Conservation (phyloP, 2,329 filamentous ascomycete species). For the Aquanectria penicillioides region DNA sequence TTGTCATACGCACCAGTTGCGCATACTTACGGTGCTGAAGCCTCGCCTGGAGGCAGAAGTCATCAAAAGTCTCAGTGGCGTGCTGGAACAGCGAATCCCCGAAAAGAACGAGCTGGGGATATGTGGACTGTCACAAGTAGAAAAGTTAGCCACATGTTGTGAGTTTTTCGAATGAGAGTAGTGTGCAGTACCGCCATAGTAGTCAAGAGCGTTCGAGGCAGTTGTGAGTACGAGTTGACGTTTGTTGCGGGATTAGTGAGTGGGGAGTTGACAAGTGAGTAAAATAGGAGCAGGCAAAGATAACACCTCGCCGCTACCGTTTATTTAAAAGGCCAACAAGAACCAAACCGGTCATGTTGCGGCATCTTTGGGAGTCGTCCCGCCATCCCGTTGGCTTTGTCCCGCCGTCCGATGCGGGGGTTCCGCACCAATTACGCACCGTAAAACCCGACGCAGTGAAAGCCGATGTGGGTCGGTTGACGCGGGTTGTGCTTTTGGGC, state of each 20-base stretch:
- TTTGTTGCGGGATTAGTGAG: conserved; percentile 8
- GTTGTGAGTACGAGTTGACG: background rate
- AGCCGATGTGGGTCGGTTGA: conserved; percentile 16
- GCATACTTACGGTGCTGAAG: conserved; percentile 71
- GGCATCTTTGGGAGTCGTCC: conserved; percentile 21
- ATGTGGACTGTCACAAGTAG: conserved; percentile 55
- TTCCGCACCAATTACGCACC: conserved; percentile 33
- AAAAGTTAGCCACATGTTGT: background rate
- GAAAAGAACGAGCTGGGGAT: conserved; percentile 83
- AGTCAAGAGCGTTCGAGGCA: background rate
- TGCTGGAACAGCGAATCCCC: conserved; percentile 89
- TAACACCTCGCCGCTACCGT: conserved; percentile 16
- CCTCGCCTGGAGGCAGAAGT: conserved; percentile 79
- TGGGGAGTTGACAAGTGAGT: background rate
- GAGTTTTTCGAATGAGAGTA: background rate
- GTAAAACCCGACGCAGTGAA: conserved; percentile 1
- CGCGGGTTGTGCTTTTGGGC: background rate
- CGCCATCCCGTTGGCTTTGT: conserved; percentile 21
- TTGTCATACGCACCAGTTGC: background rate
- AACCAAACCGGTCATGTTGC: conserved; percentile 12
- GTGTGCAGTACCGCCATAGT: conserved; percentile 36
- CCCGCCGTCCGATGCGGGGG: conserved; percentile 36
- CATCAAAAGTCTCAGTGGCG: conserved; percentile 67
- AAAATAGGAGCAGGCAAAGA: conserved; percentile 6
- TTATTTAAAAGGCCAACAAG: conserved; percentile 15